These are phyloP conservation scores for Piedraia hortae DNA, from an alignment of 2,329 filamentous ascomycete species.

Conservation along the genomic window DNA sequence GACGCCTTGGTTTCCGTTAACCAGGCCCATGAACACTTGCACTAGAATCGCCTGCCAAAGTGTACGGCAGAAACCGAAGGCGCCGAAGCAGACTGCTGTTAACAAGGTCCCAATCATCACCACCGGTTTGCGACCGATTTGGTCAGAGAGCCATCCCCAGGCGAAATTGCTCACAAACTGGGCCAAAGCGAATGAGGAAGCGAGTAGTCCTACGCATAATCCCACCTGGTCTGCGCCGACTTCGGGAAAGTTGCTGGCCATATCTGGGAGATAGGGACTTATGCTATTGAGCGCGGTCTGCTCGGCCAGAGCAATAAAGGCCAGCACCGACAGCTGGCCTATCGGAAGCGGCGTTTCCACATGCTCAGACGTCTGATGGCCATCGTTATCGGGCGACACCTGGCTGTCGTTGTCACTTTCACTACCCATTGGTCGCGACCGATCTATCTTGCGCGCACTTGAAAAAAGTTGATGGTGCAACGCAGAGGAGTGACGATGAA, in stretches of 20 bases:
- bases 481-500: conserved; percentile 22
- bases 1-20: conserved; percentile 86
- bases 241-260: conserved; percentile 66
- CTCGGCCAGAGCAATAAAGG: conserved; percentile 69
- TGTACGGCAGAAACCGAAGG: conserved; percentile 62
- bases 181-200: conserved; percentile 72
- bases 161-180: conserved; percentile 82
- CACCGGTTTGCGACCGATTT: conserved; percentile 54
- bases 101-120: conserved; percentile 60
- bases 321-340: conserved; percentile 58
- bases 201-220: conserved; percentile 70
- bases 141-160: conserved; percentile 65
- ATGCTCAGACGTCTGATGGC: conserved; percentile 5
- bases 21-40: conserved; percentile 68
- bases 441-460: conserved; percentile 36
- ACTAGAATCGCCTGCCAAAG: conserved; percentile 68
- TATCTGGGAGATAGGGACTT: conserved; percentile 75
- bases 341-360: conserved; percentile 51
- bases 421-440: conserved; percentile 10
- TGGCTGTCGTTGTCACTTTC: conserved; percentile 1
- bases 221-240: conserved; percentile 45
- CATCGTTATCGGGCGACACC: conserved; percentile 1
- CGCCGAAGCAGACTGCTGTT: conserved; percentile 52
- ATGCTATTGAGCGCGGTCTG: conserved; percentile 96
- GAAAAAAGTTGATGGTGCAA: conserved; percentile 62